phyloP scores from a whole-genome alignment of 768 basidiomycete genomes.

The Trametes punicea region DNA sequence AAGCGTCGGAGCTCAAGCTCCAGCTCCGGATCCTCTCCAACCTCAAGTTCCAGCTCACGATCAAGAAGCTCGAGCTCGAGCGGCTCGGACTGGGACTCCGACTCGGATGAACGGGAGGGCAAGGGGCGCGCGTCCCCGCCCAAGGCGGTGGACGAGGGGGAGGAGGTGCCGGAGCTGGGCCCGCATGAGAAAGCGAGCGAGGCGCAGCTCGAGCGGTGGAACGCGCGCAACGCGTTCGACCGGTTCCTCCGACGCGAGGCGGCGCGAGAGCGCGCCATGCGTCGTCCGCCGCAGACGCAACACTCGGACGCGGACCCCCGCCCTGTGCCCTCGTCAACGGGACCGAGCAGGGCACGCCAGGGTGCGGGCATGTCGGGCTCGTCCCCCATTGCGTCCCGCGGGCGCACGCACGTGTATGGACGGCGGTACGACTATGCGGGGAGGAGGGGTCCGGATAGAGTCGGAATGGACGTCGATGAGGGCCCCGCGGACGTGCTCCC shows the following conservation, averaged over 20 bases:
- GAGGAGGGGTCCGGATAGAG: not conserved
- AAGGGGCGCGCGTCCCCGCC: not conserved
- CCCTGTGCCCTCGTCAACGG: too few relatives aligned
- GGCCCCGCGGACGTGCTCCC: conserved; percentile 1
- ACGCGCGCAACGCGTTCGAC: conserved; percentile 25
- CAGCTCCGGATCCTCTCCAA: not conserved
- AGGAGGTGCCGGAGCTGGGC: conserved; percentile 14
- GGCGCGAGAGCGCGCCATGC: conserved; percentile 18
- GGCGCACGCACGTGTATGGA: not conserved
- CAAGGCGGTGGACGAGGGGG: not conserved
- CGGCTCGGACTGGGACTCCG: not conserved
- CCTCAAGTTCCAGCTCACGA: not conserved
- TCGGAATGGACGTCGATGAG: not conserved
- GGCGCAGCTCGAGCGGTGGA: conserved; percentile 28
- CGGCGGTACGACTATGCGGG: not conserved
- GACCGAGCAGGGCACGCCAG: not conserved
- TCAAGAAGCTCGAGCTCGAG: not conserved
- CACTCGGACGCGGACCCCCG: too few relatives aligned
- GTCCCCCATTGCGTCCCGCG: not conserved
- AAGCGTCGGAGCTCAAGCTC: not conserved
- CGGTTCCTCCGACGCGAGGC: conserved; percentile 28
- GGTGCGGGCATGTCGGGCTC: not conserved
- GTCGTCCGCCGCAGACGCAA: conserved; percentile 3
- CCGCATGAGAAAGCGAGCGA: conserved; percentile 12
- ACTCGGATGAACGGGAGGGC: conserved; percentile 1